Base-by-base conservation (phyloP, 805 yeast genomes). In the Pichia phayaonensis region DNA sequence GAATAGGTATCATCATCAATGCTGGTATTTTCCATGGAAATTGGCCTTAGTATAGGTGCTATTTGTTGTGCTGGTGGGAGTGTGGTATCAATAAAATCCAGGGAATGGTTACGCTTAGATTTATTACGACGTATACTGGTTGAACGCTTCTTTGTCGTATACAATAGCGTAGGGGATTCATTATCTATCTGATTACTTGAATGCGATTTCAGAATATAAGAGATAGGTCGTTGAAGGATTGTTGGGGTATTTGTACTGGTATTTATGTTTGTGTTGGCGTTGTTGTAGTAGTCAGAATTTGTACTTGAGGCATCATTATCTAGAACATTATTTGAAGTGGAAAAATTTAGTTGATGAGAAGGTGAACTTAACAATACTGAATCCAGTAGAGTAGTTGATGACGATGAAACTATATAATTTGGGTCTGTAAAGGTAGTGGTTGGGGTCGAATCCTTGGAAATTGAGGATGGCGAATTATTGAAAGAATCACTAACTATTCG, bases 51-150 rank as follows among this genome's bases (percentile, higher is more conserved):
- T 8, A 34, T 34, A 3, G 38, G n/a, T 5, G 38, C 8, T 34
- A 34, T 34, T 34, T 34, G 18, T 34, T 16, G 38, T 16, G 38
- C 4, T 16, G 20, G 13, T 16, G 20, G 47, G 39, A 16, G 23
- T 6, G 54, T 47, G 12, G 54, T 44, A 22, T 49, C 48, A 16
- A 49, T 49, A 24, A n/a, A 40, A 21, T 49, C 52, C 15, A 45
- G 24, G 2, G 44, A 22, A 26, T 49, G 52, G 18, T 29, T 26
- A 8, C 29, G 46, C 4, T 22, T 11, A 2, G 47, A 45, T 12
- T 31, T 40, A 34, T 42, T 46, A 10, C 53, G 46, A 29, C 53
- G 49, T n/a, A 45, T 41, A 42, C 48, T 50, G 20, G n/a, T 22
- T 7, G 53, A 42, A 24, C 40, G 44, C n/a, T 26, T 42, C 16